phyloP scores from a whole-genome alignment of 208 protist genomes.

The Porcisia hertigi region DNA sequence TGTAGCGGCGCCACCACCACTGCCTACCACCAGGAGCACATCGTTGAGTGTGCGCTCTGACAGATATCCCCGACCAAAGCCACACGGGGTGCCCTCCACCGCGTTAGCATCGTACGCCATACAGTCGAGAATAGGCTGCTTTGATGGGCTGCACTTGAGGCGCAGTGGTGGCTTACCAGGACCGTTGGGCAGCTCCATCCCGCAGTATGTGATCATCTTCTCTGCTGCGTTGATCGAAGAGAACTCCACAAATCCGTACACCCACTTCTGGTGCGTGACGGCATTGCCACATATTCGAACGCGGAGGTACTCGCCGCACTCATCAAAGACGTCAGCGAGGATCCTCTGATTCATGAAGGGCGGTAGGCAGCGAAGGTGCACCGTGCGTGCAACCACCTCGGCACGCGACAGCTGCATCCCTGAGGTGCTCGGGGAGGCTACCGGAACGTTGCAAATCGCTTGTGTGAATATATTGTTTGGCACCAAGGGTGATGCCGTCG shows the following conservation, averaged over 20 bases:
- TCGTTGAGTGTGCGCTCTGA: constrained; percentile 52
- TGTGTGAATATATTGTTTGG: constrained; percentile 2
- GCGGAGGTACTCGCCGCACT: constrained; percentile 44
- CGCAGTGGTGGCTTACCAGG: constrained; percentile 46
- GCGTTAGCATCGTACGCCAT: constrained; percentile 59
- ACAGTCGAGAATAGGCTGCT: constrained; percentile 58
- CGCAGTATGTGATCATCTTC: constrained; percentile 41
- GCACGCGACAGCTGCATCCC: constrained; percentile 18
- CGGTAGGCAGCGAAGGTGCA: constrained; percentile 60
- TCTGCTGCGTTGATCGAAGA: constrained; percentile 27
- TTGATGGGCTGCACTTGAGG: constrained; percentile 57
- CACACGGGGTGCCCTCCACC: constrained; percentile 37
- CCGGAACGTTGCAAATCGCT: constrained; percentile 3
- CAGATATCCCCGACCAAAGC: constrained; percentile 45
- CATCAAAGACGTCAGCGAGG: constrained; percentile 44
- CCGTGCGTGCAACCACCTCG: constrained; percentile 47
- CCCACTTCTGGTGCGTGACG: constrained; percentile 46
- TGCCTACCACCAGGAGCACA: constrained; percentile 32
- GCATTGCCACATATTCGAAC: constrained; percentile 57
- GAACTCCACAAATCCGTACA: constrained; percentile 77
- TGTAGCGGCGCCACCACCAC: constrained; percentile 1
- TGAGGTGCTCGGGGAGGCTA: constrained; percentile 7
- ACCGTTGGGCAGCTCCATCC: constrained; percentile 53
- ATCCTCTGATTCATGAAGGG: constrained; percentile 46
- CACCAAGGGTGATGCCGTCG: background rate